Evolutionary conservation across 495 filamentous ascomycete species (phyloP).

Genomic region (Penicillium ucsense): DNA sequence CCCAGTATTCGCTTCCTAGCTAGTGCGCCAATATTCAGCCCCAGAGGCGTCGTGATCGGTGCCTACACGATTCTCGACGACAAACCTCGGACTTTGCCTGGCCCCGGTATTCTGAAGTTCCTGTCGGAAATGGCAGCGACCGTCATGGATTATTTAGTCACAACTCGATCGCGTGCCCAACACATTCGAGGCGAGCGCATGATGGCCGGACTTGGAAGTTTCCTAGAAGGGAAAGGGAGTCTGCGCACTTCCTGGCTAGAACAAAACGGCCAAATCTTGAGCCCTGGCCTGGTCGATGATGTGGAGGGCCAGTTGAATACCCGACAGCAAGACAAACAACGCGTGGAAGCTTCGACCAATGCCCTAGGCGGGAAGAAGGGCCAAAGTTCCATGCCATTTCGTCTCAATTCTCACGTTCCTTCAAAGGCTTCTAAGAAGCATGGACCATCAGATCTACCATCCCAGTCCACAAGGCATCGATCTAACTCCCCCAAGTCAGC

Average conservation of each 20-base stretch:
- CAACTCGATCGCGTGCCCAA: slow-evolving; percentile 1
- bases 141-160: slow-evolving; percentile 17
- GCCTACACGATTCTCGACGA: slow-evolving; percentile 48
- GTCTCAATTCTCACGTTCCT: too few species aligned
- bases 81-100: slow-evolving; percentile 18
- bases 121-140: slow-evolving; percentile 25
- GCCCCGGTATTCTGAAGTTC: slow-evolving; percentile 12
- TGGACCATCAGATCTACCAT: too few species aligned
- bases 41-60: slow-evolving; percentile 49
- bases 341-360: neutral
- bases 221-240: slow-evolving; percentile 19
- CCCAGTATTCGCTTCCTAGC: slow-evolving; percentile 47
- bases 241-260: slow-evolving; percentile 18
- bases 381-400: too few species aligned
- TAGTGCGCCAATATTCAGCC: slow-evolving; percentile 49
- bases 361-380: too few species aligned
- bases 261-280: slow-evolving; percentile 6
- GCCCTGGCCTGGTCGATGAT: slow-evolving; percentile 4
- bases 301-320: slow-evolving; percentile 15
- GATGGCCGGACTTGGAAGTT: slow-evolving; percentile 24
- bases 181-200: slow-evolving; percentile 14
- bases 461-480: too few species aligned
- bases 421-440: too few species aligned
- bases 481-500: neutral
- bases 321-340: slow-evolving; percentile 14